These are phyloP conservation scores for Tympanopsis confertula DNA, from an alignment of 2,329 filamentous ascomycete genomes.

Conservation along the genomic window DNA sequence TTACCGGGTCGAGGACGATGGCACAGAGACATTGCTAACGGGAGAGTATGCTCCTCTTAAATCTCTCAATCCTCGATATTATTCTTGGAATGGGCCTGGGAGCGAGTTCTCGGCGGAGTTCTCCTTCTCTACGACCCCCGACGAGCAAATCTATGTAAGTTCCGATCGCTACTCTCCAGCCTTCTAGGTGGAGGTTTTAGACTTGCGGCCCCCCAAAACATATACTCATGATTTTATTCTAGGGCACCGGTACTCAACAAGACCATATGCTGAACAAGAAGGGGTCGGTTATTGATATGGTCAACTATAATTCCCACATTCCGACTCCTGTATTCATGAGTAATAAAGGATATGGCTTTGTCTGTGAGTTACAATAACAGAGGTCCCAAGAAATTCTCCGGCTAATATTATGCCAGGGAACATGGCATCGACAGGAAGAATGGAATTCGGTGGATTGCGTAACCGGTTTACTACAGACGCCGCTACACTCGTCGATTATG, in stretches of 20 bases:
- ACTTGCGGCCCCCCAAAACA: no score
- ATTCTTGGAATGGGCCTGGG: conserved; percentile 17
- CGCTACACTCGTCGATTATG: conserved; percentile 16
- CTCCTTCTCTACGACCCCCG: conserved; percentile 18
- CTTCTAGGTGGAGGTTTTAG: no score
- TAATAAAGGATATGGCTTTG: conserved; percentile 14
- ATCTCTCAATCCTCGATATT: conserved; percentile 19
- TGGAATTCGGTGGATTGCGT: conserved; percentile 13
- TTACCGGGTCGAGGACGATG: conserved; percentile 18
- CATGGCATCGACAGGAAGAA: conserved; percentile 12
- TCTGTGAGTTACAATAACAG: no score
- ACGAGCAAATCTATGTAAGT: conserved; percentile 18
- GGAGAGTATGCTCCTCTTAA: conserved; percentile 18
- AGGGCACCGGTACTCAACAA: conserved; percentile 16
- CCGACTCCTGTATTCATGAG: conserved; percentile 16
- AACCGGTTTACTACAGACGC: conserved; percentile 13
- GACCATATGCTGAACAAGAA: conserved; percentile 17
- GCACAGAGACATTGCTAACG: conserved; percentile 19
- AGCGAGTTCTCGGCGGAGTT: conserved; percentile 21
- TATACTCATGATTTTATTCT: no score
- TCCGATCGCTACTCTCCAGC: no score
- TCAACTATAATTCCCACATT: conserved; percentile 17
- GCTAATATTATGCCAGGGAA: no score
- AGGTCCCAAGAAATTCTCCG: no score
- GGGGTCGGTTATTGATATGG: conserved; percentile 14